These are phyloP conservation scores for Aspergillus oerlinghausenensis DNA, from an alignment of 2,329 filamentous ascomycete genomes.

Conservation along the genomic window DNA sequence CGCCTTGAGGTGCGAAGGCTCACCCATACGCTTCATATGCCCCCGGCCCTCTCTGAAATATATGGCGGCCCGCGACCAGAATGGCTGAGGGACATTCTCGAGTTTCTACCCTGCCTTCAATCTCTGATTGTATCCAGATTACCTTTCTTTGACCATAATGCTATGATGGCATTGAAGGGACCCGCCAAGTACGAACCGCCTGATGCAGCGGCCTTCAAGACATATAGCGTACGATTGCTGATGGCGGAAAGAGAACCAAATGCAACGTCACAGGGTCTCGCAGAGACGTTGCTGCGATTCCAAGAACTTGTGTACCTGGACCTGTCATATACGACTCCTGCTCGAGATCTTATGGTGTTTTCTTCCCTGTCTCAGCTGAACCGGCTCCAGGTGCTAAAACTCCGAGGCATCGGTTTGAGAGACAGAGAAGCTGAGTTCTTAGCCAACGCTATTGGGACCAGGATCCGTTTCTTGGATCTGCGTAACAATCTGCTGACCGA, in stretches of 20 bases:
- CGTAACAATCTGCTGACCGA: constrained; percentile 56
- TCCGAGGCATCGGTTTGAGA: constrained; percentile 50
- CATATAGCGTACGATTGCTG: constrained; percentile 51
- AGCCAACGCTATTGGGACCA: constrained; percentile 47
- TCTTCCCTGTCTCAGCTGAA: constrained; percentile 43
- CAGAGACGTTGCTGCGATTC: constrained; percentile 50
- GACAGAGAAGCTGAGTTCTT: constrained; percentile 52
- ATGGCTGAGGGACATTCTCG: constrained; percentile 57
- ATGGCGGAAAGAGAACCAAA: constrained; percentile 56
- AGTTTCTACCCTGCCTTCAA: constrained; percentile 55
- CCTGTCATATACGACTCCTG: constrained; percentile 51
- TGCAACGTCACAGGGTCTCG: constrained; percentile 52
- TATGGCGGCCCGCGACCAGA: constrained; percentile 56
- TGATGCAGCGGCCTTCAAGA: constrained; percentile 7
- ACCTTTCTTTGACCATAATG: constrained; percentile 59
- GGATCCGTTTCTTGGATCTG: constrained; percentile 54
- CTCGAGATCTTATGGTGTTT: constrained; percentile 47
- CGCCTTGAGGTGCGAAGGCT: constrained; percentile 50
- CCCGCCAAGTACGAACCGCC: constrained; percentile 7
- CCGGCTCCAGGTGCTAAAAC: constrained; percentile 54
- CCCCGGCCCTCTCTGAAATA: constrained; percentile 56
- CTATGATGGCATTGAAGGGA: constrained; percentile 47
- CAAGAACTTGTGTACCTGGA: constrained; percentile 55
- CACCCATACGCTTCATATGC: constrained; percentile 59
- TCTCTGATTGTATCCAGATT: constrained; percentile 55